Conservation (phyloP, 139 green algal genomes). For the Coelastrella sp. region DNA sequence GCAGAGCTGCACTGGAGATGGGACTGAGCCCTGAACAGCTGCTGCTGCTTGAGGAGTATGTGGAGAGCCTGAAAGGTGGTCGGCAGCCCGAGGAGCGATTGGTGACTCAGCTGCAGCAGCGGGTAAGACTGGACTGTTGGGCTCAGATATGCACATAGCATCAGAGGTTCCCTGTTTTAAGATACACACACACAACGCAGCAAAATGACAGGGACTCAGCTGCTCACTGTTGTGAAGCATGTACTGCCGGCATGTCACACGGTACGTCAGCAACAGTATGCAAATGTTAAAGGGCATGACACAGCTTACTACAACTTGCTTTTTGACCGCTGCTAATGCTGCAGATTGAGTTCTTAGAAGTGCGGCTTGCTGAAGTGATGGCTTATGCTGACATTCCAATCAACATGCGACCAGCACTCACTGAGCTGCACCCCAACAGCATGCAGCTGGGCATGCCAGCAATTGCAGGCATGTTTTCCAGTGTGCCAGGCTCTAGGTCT, state of each 20-base stretch:
- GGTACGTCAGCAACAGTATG: too few species aligned
- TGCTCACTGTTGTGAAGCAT: too few species aligned
- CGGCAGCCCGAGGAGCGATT: slow-evolving; percentile 61
- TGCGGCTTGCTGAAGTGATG: slow-evolving; percentile 70
- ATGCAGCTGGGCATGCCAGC: background rate
- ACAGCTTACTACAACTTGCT: background rate
- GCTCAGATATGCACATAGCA: background rate
- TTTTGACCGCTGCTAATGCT: background rate
- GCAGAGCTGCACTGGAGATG: slow-evolving; percentile 69
- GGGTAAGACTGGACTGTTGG: slow-evolving; percentile 48
- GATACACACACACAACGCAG: too few species aligned
- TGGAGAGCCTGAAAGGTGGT: slow-evolving; percentile 71
- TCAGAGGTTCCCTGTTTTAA: background rate
- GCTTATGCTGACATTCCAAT: slow-evolving; percentile 74
- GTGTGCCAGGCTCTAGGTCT: background rate
- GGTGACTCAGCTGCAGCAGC: slow-evolving; percentile 67
- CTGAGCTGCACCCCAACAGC: slow-evolving; percentile 55
- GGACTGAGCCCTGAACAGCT: slow-evolving; percentile 77
- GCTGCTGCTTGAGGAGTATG: slow-evolving; percentile 76
- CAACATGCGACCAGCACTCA: slow-evolving; percentile 67
- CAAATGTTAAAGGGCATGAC: too few species aligned
- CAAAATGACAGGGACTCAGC: too few species aligned
- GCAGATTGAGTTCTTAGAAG: slow-evolving; percentile 74
- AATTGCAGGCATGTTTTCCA: background rate
- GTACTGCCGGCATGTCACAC: too few species aligned